Conservation (phyloP, 2,329 filamentous ascomycete species). For the Pleomassaria siparia region DNA sequence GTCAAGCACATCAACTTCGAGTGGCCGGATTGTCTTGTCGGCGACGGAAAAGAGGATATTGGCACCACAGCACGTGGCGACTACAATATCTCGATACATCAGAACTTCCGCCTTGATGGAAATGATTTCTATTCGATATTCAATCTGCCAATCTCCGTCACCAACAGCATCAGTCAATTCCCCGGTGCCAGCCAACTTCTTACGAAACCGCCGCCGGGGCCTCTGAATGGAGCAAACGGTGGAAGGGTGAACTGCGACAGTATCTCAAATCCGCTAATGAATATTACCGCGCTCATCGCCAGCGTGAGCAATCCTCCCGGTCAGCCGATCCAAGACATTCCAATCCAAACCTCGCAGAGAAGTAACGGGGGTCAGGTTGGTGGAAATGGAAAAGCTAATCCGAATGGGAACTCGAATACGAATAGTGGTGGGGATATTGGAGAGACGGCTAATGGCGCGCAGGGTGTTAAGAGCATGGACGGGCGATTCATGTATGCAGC, state of each 20-base stretch:
- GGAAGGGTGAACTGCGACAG: constrained; percentile 33
- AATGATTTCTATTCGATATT: constrained; percentile 69
- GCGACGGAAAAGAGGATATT: constrained; percentile 51
- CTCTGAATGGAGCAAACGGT: constrained; percentile 33
- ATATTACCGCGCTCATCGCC: constrained; percentile 21
- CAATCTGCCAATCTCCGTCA: constrained; percentile 68
- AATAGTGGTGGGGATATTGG: constrained; percentile 9
- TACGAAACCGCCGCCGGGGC: constrained; percentile 36
- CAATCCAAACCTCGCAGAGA: constrained; percentile 24
- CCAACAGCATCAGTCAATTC: constrained; percentile 59
- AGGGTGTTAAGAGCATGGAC: constrained; percentile 3
- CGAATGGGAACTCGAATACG: constrained; percentile 8
- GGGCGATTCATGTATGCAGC: not conserved
- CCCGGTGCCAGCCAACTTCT: constrained; percentile 34
- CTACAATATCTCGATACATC: constrained; percentile 73
- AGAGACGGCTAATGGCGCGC: constrained; percentile 6
- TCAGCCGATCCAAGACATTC: constrained; percentile 32
- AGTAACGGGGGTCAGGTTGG: constrained; percentile 33
- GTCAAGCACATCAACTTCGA: constrained; percentile 74
- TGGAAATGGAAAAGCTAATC: constrained; percentile 16
- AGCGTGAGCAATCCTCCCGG: constrained; percentile 39
- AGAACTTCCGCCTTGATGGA: constrained; percentile 67
- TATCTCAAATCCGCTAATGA: constrained; percentile 32
- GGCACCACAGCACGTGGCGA: constrained; percentile 57
- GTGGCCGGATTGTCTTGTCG: constrained; percentile 70